Conservation (phyloP, 108 stramenopile genomes). For the Nannochloropsis granulata region DNA sequence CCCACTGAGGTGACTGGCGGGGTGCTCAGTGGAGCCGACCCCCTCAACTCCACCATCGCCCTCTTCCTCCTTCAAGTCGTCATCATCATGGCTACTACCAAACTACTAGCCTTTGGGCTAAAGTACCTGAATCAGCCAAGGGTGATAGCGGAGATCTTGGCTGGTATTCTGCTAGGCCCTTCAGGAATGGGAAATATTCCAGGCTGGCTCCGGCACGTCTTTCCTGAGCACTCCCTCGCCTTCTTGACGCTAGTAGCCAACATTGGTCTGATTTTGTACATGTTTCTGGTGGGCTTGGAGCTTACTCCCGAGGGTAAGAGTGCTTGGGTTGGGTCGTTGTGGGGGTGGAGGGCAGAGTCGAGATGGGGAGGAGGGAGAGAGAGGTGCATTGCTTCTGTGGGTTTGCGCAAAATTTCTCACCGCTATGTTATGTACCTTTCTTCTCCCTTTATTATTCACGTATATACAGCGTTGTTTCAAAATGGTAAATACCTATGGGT, state of each 20-base stretch:
- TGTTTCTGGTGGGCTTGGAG: conserved; percentile 16
- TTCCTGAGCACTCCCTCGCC: background rate
- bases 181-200: conserved; percentile 3
- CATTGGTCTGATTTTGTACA: conserved; percentile 8
- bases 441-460: no score
- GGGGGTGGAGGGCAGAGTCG: no score
- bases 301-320: background rate
- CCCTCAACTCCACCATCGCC: background rate
- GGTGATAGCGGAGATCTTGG: conserved; percentile 13
- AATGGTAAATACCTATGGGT: no score
- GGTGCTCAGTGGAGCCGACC: background rate
- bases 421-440: no score
- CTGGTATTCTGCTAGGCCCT: conserved; percentile 13
- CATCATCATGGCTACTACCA: background rate
- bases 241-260: conserved; percentile 8
- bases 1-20: background rate
- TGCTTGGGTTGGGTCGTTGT: no score
- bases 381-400: no score
- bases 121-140: background rate
- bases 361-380: no score
- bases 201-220: background rate
- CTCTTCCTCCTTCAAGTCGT: conserved; percentile 11
- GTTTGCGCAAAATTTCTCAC: no score
- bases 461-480: no score
- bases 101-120: background rate